Conservation (phyloP, 345 rosid genomes). For the Gossypium arboreum region DNA sequence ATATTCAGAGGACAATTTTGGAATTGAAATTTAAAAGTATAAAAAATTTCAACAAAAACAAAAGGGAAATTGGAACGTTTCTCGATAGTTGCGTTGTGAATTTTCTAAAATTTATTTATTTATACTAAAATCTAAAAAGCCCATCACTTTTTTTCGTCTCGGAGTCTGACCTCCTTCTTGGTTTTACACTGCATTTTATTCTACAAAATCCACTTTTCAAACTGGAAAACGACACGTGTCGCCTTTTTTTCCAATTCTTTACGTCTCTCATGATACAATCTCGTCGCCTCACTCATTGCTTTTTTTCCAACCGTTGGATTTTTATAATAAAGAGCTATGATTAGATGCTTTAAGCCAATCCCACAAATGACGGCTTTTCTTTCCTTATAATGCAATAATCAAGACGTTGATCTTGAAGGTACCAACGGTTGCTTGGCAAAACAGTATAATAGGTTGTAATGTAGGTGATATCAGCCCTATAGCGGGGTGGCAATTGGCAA, state of each 20-base stretch:
- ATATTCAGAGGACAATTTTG: neutral
- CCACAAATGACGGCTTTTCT: neutral
- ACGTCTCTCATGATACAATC: neutral
- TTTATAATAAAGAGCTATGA: neutral
- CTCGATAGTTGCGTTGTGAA: constrained; percentile 17
- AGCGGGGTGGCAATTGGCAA: constrained; percentile 14
- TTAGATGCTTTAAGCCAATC: neutral
- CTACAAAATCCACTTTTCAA: neutral
- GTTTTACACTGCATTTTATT: neutral
- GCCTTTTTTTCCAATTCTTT: neutral
- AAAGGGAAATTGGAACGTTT: constrained; percentile 32
- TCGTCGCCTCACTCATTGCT: neutral
- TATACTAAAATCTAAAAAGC: neutral
- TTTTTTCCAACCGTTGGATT: constrained; percentile 10
- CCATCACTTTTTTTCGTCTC: neutral
- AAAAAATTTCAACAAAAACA: neutral
- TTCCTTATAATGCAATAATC: neutral
- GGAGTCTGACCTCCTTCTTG: neutral
- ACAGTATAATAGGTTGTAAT: neutral
- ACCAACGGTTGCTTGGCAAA: neutral
- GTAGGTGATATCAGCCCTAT: neutral
- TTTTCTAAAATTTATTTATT: neutral
- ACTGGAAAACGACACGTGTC: neutral
- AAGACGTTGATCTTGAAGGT: neutral
- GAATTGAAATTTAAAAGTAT: neutral